Evolutionary conservation across 495 filamentous ascomycete genomes (phyloP), one percentile per base, ranked within the genome.

Genomic region (Aspergillus coremiiformis): DNA sequence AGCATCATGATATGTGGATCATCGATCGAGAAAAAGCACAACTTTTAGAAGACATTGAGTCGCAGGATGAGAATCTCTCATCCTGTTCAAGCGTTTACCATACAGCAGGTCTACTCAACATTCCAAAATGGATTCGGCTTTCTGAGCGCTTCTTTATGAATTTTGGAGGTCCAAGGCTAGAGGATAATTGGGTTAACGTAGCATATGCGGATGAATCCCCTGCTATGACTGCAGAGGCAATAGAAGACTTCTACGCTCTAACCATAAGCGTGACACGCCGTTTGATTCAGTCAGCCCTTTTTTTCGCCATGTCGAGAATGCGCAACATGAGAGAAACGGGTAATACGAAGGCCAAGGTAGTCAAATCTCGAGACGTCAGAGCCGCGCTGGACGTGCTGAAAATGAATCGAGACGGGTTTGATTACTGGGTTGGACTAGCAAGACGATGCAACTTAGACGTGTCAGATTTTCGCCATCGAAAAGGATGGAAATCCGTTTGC

Each of bases 131-230:
- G 83, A 68, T 93, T 5, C 55, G 66, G 14, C 68, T 95, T 5
- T 85, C 87, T 0, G 69, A 74, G 20, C 71, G 72, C 4, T 33
- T 92, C 1, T 93, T 94, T 59, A 94, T 95, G 90, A 92, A 93
- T 63, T 76, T 79, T 4, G 67, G 72, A 2, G 68, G 77, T 29
- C 51, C 61, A 41, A 52, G 61, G 35, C 62, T 68, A 19, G 79
- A 84, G 33, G 74, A 82, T 43, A 89, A 89, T 58, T 95, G 87
- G 87, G 68, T 61, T 14, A 67, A 69, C 47, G 45, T 85, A 6
- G 70, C 68, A 7, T 65, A 66, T 19, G 51, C 60, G 42, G 67
- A 64, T 3, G 78, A 86, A 22, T 63, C 55, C 3, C 89, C 90
- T 0, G 78, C 85, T 0, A 80, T 95, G 14, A 70, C 77, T 72